phyloP scores from a whole-genome alignment of 768 basidiomycete genomes.

The Lepiota brunneoincarnata region DNA sequence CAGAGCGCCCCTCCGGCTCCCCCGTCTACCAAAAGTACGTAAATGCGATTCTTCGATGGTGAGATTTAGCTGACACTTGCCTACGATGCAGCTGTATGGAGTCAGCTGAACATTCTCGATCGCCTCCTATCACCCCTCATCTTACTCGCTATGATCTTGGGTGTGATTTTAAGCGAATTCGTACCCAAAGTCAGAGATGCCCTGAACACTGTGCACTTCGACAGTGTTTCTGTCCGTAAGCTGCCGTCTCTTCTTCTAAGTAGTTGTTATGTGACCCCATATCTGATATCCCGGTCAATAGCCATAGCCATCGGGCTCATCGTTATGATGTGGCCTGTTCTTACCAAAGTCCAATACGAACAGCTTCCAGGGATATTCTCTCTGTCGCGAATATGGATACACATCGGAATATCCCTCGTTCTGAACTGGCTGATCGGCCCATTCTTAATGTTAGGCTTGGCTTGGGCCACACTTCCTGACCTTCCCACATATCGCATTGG shows the following conservation, averaged over 20 bases:
- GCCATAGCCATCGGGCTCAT: conserved; percentile 81
- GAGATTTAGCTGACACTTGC: too few species aligned
- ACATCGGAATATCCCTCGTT: conserved; percentile 62
- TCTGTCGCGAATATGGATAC: conserved; percentile 58
- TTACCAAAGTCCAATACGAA: conserved; percentile 78
- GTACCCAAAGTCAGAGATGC: conserved; percentile 56
- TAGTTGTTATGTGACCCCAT: background rate
- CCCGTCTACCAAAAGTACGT: conserved; percentile 1
- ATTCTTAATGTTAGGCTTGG: conserved; percentile 78
- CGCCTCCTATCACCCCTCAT: too few species aligned
- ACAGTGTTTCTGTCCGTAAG: conserved; percentile 78
- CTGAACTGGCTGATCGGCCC: conserved; percentile 84
- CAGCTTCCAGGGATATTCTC: conserved; percentile 54
- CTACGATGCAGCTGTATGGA: too few species aligned
- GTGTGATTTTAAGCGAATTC: conserved; percentile 54
- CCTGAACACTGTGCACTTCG: conserved; percentile 58
- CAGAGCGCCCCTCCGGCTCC: background rate
- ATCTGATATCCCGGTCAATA: conserved; percentile 24
- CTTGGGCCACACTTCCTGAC: conserved; percentile 85
- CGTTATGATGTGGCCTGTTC: conserved; percentile 86
- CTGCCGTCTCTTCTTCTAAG: too few species aligned
- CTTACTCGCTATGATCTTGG: too few species aligned
- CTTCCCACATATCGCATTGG: conserved; percentile 72
- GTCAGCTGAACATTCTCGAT: too few species aligned
- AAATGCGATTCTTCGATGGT: too few species aligned